Evolutionary conservation across 163 green algal genomes (phyloP).

Genomic region (Scenedesmus sp.): DNA sequence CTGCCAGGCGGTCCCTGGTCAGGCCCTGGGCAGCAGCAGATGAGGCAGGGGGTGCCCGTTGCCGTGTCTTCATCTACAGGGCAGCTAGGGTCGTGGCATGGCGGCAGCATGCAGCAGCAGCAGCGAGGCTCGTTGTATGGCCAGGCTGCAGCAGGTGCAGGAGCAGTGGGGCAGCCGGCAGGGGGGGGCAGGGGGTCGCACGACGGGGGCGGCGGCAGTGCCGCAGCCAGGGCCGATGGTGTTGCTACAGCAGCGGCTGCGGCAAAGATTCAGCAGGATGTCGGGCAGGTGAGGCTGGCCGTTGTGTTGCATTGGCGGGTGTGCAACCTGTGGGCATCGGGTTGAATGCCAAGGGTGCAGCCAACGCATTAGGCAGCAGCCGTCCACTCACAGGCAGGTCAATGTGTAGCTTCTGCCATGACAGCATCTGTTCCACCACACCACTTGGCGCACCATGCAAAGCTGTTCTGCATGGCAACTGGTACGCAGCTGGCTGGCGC

Average conservation of each 20-base stretch:
- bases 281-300: background rate
- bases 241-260: background rate
- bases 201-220: background rate
- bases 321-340: background rate
- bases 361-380: too few relatives aligned
- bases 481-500: too few relatives aligned
- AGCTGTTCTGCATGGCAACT: background rate
- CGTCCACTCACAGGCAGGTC: too few relatives aligned
- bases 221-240: background rate
- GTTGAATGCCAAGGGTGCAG: too few relatives aligned
- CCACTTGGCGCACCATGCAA: too few relatives aligned
- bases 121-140: background rate
- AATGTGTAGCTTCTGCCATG: background rate
- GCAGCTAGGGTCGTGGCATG: background rate
- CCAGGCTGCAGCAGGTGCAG: constrained; percentile 7
- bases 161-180: background rate
- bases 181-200: background rate
- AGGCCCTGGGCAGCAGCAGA: constrained; percentile 1
- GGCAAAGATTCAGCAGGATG: constrained; percentile 30
- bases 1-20: background rate
- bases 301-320: background rate
- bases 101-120: constrained; percentile 32
- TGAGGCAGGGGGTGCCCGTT: background rate
- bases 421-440: background rate
- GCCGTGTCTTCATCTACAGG: background rate